Evolutionary conservation across 495 filamentous ascomycete species (phyloP).

Genomic region (Aspergillus heteromorphus): DNA sequence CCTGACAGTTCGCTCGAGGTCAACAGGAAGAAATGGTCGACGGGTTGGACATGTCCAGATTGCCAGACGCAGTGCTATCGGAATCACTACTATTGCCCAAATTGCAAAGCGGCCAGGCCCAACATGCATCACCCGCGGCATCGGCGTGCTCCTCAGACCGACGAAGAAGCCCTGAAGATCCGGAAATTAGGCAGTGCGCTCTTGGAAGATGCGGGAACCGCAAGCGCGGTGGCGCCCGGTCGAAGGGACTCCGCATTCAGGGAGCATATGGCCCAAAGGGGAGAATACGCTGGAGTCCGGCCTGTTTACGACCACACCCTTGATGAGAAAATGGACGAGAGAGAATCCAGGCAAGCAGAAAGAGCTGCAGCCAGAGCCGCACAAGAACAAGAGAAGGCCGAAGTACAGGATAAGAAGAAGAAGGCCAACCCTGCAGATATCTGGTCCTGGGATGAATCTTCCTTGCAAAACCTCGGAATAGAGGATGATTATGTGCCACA

Average conservation of each 20-base stretch:
- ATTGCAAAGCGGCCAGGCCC: slow-evolving; percentile 26
- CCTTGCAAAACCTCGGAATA: slow-evolving; percentile 19
- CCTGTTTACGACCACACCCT: background rate
- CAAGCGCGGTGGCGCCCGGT: background rate
- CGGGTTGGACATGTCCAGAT: slow-evolving; percentile 32
- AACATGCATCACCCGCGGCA: background rate
- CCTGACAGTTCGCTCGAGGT: slow-evolving; percentile 9
- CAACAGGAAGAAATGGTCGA: slow-evolving; percentile 7
- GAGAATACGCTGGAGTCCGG: background rate
- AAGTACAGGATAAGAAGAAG: background rate
- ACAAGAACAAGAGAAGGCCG: background rate
- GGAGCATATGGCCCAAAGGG: background rate
- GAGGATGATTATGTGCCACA: slow-evolving; percentile 11
- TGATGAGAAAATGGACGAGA: background rate
- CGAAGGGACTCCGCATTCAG: slow-evolving; percentile 5
- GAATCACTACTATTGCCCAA: slow-evolving; percentile 22
- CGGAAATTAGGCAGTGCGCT: slow-evolving; percentile 15
- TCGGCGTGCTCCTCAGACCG: background rate
- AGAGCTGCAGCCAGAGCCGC: background rate
- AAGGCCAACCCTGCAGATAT: slow-evolving; percentile 13
- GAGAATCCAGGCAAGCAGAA: background rate
- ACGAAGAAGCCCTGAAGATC: slow-evolving; percentile 15
- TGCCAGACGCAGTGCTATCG: slow-evolving; percentile 24
- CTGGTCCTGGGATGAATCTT: slow-evolving; percentile 35
- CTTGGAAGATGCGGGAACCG: slow-evolving; percentile 2